Evolutionary conservation across 2,329 filamentous ascomycete species (phyloP).

Genomic region (Colletotrichum sidae): DNA sequence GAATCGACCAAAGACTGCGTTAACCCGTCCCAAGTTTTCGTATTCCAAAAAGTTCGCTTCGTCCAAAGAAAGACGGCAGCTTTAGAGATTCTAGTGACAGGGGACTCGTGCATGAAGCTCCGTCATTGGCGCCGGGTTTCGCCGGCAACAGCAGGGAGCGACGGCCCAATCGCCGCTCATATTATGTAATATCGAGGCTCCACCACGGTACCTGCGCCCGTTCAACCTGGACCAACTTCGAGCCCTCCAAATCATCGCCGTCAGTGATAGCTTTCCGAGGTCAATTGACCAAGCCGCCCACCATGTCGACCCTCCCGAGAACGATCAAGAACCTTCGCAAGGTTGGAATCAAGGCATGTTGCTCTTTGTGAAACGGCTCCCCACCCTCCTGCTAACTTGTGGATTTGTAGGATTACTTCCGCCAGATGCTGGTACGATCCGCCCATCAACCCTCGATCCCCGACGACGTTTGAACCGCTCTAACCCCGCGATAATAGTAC

Average conservation of each 20-base stretch:
- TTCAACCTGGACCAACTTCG: constrained; percentile 35
- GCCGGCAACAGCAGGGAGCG: constrained; percentile 22
- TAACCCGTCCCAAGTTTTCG: not conserved
- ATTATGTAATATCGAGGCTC: constrained; percentile 29
- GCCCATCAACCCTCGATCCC: constrained; percentile 37
- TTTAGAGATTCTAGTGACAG: constrained; percentile 21
- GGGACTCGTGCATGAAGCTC: constrained; percentile 35
- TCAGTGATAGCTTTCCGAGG: constrained; percentile 38
- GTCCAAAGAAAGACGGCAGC: constrained; percentile 17
- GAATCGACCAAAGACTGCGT: not conserved
- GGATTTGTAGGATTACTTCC: constrained; percentile 79
- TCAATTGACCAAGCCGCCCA: constrained; percentile 51
- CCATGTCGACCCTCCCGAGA: constrained; percentile 92
- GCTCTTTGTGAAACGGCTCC: not conserved
- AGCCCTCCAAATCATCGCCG: constrained; percentile 32
- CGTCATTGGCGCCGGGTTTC: constrained; percentile 36
- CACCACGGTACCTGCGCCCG: constrained; percentile 26
- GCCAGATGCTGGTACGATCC: constrained; percentile 88
- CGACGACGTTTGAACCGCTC: constrained; percentile 38
- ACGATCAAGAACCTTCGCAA: constrained; percentile 88
- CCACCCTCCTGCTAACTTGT: constrained; percentile 31
- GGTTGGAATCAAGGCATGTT: constrained; percentile 84
- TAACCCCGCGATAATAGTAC: constrained; percentile 55
- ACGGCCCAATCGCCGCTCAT: constrained; percentile 24
- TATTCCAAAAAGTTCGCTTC: not conserved